Evolutionary conservation across 140 eudicot species (phyloP).

Genomic region (Erigeron philadelphicus): DNA sequence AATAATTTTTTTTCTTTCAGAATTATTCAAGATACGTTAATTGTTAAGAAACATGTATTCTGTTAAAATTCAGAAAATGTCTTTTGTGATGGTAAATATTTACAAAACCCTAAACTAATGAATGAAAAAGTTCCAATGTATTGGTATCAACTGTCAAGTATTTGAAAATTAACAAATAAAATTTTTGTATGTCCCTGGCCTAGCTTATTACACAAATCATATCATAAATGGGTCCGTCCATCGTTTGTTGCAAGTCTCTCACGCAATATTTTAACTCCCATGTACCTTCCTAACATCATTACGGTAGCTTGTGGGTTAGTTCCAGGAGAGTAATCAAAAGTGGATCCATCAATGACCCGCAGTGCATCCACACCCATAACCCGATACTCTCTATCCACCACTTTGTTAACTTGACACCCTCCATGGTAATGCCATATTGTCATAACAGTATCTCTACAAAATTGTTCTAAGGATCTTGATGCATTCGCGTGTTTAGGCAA

Average conservation of each 20-base stretch:
- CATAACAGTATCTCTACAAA: slow-evolving; percentile 68
- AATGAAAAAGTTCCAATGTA: background rate
- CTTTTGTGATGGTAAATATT: background rate
- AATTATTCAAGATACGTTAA: too few species aligned
- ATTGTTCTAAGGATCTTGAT: slow-evolving; percentile 60
- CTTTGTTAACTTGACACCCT: slow-evolving; percentile 73
- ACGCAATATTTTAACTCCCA: slow-evolving; percentile 63
- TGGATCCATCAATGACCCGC: slow-evolving; percentile 84
- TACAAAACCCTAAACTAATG: slow-evolving; percentile 29
- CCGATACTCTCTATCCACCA: slow-evolving; percentile 72
- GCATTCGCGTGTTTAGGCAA: slow-evolving; percentile 66
- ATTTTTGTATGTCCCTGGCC: slow-evolving; percentile 18
- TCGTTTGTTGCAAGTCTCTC: slow-evolving; percentile 35
- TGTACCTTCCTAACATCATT: slow-evolving; percentile 95
- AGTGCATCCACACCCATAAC: slow-evolving; percentile 71
- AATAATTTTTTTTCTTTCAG: too few species aligned
- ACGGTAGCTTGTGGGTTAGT: slow-evolving; percentile 99
- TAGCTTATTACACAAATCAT: slow-evolving; percentile 12
- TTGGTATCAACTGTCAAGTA: background rate
- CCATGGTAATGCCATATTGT: slow-evolving; percentile 98
- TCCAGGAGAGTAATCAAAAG: slow-evolving; percentile 73
- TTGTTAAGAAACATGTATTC: too few species aligned
- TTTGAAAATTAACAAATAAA: slow-evolving; percentile 12
- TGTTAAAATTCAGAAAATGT: too few species aligned
- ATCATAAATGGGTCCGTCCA: slow-evolving; percentile 11